These are phyloP conservation scores for Croton setiger DNA, from an alignment of 441 rosid genomes.

Conservation along the genomic window DNA sequence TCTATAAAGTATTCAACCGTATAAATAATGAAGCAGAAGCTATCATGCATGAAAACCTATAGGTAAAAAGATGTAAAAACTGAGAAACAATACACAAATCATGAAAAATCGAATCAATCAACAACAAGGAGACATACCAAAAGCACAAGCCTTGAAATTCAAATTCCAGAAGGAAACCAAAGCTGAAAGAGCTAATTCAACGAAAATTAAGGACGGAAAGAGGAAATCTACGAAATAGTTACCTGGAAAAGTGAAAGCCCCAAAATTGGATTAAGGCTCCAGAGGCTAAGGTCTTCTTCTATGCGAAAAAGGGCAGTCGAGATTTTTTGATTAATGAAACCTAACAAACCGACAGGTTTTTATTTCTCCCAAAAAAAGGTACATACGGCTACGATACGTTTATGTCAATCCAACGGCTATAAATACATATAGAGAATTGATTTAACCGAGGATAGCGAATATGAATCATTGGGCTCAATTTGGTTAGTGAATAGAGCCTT, in stretches of 20 bases:
- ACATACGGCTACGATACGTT: constrained; percentile 24
- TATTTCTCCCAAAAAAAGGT: neutral
- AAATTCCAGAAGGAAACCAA: neutral
- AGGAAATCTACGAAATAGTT: neutral
- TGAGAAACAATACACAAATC: neutral
- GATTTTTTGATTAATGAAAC: neutral
- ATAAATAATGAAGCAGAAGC: neutral
- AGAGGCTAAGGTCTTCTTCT: neutral
- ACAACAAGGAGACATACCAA: neutral
- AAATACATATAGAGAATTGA: neutral
- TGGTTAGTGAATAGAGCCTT: too few relatives aligned
- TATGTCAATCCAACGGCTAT: constrained; percentile 18
- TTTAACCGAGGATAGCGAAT: neutral
- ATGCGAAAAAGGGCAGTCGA: neutral
- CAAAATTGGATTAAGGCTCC: neutral
- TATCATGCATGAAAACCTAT: neutral
- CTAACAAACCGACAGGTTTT: neutral
- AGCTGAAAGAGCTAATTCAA: neutral
- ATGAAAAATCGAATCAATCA: neutral
- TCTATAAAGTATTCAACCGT: neutral
- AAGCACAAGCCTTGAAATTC: neutral
- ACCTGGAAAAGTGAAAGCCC: constrained; percentile 21
- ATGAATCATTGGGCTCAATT: neutral
- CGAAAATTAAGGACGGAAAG: neutral
- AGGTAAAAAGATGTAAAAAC: neutral